Percentiles rank a stretch among this genome's conserved stretches.
These are phyloP conservation scores for Obelidium mucronatum DNA, from an alignment of 192 early-diverging fungal genomes.

Conservation along the genomic window DNA sequence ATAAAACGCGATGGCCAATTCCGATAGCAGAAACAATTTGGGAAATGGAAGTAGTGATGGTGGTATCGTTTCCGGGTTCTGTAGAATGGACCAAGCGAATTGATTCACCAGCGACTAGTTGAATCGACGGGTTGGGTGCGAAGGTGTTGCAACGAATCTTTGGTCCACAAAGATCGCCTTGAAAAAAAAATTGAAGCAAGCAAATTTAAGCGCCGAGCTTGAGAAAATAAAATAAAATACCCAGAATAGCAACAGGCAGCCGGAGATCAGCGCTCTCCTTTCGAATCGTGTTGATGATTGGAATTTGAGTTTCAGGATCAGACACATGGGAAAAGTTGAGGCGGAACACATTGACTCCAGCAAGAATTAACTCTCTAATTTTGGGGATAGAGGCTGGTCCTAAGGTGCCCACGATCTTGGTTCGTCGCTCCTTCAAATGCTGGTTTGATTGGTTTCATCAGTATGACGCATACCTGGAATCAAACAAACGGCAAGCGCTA, in stretches of 20 bases:
- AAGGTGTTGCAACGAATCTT: conserved; percentile 66
- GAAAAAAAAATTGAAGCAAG: background rate
- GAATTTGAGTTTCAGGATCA: conserved; percentile 54
- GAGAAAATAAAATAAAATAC: conserved; percentile 39
- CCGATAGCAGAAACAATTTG: conserved; percentile 53
- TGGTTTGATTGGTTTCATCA: background rate
- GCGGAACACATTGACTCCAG: conserved; percentile 63
- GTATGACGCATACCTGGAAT: background rate
- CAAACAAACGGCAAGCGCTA: too few relatives aligned
- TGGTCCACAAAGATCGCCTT: conserved; percentile 62
- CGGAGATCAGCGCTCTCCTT: conserved; percentile 44
- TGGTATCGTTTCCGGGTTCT: conserved; percentile 45
- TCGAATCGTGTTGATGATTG: conserved; percentile 57
- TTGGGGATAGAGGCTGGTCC: conserved; percentile 60
- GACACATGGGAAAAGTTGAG: conserved; percentile 62
- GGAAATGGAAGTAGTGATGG: conserved; percentile 55
- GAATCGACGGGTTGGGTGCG: conserved; percentile 49
- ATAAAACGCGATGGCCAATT: conserved; percentile 56
- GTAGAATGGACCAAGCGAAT: conserved; percentile 44
- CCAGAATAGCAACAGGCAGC: conserved; percentile 59
- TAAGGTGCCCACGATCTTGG: conserved; percentile 60
- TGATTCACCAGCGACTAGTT: conserved; percentile 26
- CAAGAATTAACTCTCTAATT: conserved; percentile 55
- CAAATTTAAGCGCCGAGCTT: background rate
- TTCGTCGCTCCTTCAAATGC: conserved; percentile 27